Percentiles rank a stretch among this genome's conserved stretches.
Conservation (phyloP, 1,139 yeast species). For the Saccharomycopsis crataegensis region DNA sequence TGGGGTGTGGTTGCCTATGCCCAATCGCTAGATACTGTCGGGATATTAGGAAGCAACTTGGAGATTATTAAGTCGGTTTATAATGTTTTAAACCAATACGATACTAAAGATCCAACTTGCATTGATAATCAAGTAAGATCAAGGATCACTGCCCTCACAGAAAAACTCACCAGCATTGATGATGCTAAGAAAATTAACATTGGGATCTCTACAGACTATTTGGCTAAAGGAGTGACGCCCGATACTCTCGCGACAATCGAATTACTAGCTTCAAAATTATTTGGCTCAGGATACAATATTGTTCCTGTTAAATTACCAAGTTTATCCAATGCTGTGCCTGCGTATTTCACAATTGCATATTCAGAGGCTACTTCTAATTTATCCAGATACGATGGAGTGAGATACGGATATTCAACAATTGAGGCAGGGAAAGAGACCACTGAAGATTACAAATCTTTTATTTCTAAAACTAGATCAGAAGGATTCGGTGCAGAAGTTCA, state of each 20-base stretch:
- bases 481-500: slow-evolving; percentile 82
- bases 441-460: slow-evolving; percentile 34
- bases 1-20: slow-evolving; percentile 93
- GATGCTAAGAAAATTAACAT: slow-evolving; percentile 32
- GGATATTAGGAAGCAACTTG: slow-evolving; percentile 55
- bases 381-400: slow-evolving; percentile 80
- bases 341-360: slow-evolving; percentile 82
- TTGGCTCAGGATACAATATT: slow-evolving; percentile 46
- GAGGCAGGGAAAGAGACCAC: slow-evolving; percentile 32
- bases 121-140: slow-evolving; percentile 30
- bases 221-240: slow-evolving; percentile 46
- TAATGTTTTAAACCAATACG: slow-evolving; percentile 48
- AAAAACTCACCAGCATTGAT: slow-evolving; percentile 7
- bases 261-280: slow-evolving; percentile 36
- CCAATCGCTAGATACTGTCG: slow-evolving; percentile 92
- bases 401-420: slow-evolving; percentile 50
- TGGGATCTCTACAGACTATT: slow-evolving; percentile 68
- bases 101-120: slow-evolving; percentile 76
- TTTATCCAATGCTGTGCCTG: slow-evolving; percentile 60
- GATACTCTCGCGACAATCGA: slow-evolving; percentile 43
- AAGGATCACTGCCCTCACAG: background rate
- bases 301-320: slow-evolving; percentile 64
- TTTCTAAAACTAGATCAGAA: slow-evolving; percentile 49
- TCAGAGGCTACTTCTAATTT: slow-evolving; percentile 94
- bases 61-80: slow-evolving; percentile 42